Conservation (phyloP, 31 red algal genomes). For the Asparagopsis taxiformis region DNA sequence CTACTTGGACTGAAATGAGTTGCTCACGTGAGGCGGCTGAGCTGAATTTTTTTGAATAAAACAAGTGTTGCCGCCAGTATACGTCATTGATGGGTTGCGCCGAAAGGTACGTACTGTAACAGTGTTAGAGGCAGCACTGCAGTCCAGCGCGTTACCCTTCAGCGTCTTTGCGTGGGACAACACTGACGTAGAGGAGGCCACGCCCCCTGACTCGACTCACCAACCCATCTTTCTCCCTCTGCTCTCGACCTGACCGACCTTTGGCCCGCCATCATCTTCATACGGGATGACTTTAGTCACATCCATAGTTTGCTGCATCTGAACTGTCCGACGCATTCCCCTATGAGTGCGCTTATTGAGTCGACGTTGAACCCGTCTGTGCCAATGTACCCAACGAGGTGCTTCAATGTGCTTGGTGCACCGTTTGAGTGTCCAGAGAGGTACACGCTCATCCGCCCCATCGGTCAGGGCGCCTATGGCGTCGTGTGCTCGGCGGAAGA, state of each 20-base stretch:
- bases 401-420: slow-evolving; percentile 53
- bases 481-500: slow-evolving; percentile 77
- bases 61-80: neutral
- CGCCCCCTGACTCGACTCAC: neutral
- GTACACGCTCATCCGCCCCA: slow-evolving; percentile 74
- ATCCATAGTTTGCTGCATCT: neutral
- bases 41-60: neutral
- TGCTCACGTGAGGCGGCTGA: neutral
- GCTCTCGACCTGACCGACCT: neutral
- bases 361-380: neutral
- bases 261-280: neutral
- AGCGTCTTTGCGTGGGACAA: too few relatives aligned
- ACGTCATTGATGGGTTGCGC: neutral
- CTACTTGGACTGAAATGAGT: slow-evolving; percentile 86
- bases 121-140: too few relatives aligned
- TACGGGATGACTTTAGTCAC: neutral
- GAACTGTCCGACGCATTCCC: neutral
- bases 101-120: slow-evolving; percentile 1
- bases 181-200: too few relatives aligned
- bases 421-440: slow-evolving; percentile 64
- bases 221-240: neutral
- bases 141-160: neutral
- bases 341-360: too few relatives aligned
- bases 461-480: slow-evolving; percentile 93
- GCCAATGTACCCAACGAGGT: slow-evolving; percentile 3